Evolutionary conservation across 1,284 basidiomycete genomes (phyloP).

Genomic region (Moniliella sp.): DNA sequence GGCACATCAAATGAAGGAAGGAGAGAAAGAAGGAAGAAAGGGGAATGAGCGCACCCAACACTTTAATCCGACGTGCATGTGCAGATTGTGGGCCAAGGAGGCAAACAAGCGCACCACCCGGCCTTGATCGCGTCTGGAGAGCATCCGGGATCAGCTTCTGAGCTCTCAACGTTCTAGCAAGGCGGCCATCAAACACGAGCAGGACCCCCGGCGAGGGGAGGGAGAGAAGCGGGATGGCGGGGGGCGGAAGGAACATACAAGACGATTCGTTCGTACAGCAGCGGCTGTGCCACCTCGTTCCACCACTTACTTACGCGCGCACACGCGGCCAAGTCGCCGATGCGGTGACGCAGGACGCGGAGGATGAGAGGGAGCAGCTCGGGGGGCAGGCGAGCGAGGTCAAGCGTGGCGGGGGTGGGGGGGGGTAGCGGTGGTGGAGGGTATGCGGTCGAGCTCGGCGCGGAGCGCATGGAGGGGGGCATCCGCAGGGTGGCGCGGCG

Average conservation of each 20-base stretch:
- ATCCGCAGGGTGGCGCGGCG: too few relatives aligned
- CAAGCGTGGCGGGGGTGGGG: too few relatives aligned
- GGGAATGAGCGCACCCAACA: slow-evolving; percentile 6
- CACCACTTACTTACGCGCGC: slow-evolving; percentile 10
- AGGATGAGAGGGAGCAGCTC: slow-evolving; percentile 19
- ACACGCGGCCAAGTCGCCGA: slow-evolving; percentile 15
- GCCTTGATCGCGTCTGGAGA: slow-evolving; percentile 14
- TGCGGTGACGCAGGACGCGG: slow-evolving; percentile 10
- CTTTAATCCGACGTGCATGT: slow-evolving; percentile 10
- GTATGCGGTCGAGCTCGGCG: too few relatives aligned
- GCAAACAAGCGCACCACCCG: slow-evolving; percentile 17
- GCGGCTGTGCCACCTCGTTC: slow-evolving; percentile 8
- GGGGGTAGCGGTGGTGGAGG: too few relatives aligned
- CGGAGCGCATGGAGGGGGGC: too few relatives aligned
- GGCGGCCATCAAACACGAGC: not conserved
- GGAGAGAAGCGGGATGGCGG: too few relatives aligned
- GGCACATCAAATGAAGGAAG: not conserved
- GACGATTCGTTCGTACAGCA: slow-evolving; percentile 21
- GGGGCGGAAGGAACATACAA: slow-evolving; percentile 2
- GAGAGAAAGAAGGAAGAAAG: not conserved
- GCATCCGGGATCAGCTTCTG: too few relatives aligned
- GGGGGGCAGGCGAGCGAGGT: slow-evolving; percentile 15
- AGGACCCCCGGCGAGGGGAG: too few relatives aligned
- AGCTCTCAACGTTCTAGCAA: too few relatives aligned
- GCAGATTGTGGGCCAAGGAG: slow-evolving; percentile 7